Evolutionary conservation across 2,329 filamentous ascomycete species (phyloP), one percentile per base, ranked within the genome.

Genomic region (Drechslerella stenobrocha): DNA sequence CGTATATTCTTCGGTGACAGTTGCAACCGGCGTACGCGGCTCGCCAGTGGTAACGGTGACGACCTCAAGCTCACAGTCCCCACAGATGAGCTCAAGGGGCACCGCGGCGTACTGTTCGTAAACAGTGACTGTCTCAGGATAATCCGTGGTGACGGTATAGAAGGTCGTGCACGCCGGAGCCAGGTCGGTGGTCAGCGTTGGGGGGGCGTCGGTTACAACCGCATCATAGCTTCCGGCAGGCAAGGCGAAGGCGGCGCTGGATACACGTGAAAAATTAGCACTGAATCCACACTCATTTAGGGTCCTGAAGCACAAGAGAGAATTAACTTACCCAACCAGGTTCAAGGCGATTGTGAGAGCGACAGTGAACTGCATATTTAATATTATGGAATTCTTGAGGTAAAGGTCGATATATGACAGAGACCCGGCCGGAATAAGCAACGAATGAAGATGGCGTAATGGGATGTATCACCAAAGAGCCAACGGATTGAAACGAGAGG

Each of bases 351-450:
- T 32, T 13, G 58, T 32, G 45, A 63, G 32, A 13, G 51, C 40
- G 44, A 37, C 23, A 11, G 53, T 26, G 45, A 63, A 40, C 26
- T 63, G 50, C 58, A 63, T 63, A 20, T 63, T 63, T 2, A 18
- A 26, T 47, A 26, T 9, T 18, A 9, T 45, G 22, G 34, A 5
- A 37, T 37, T 9, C 34, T 9, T 9, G 3, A 37, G 13, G 9
- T 20, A 18, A 3, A 42, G 9, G 9, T n/a, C 8, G 8, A 42
- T 42, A 18, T 5, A 18, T 5, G 15, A 20, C 13, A 7, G 18
- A 42, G 15, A 3, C 22, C 22, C 37, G 13, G 18, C n/a, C 13
- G 30, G 13, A 42, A 42, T 37, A 4, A 37, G 3, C 15, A 13
- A 13, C 34, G 34, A 37, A 37, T 13, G 11, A 15, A 37, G 34